phyloP scores from a whole-genome alignment of 2,329 filamentous ascomycete genomes.

The Aspergillus pseudoglaucus region DNA sequence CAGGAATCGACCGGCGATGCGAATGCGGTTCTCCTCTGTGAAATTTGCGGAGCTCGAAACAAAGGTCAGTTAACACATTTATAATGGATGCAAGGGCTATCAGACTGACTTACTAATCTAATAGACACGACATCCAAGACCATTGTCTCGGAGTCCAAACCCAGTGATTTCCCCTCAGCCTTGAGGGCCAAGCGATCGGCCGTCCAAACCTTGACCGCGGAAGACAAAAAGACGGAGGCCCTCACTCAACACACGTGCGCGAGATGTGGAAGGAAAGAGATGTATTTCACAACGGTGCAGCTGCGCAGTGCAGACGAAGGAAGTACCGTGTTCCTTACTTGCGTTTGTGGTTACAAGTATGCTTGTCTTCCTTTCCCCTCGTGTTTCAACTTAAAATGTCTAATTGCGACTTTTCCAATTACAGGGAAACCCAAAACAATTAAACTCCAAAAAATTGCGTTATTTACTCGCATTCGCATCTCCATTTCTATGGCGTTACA shows the following conservation, averaged over 20 bases:
- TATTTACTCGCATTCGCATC: constrained; percentile 13
- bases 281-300: constrained; percentile 79
- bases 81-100: background rate
- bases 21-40: constrained; percentile 72
- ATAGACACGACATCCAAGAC: constrained; percentile 68
- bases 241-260: constrained; percentile 64
- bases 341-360: constrained; percentile 79
- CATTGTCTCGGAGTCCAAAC: constrained; percentile 76
- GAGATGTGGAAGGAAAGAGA: constrained; percentile 73
- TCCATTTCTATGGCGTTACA: constrained; percentile 20
- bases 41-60: constrained; percentile 78
- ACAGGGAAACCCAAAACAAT: constrained; percentile 32
- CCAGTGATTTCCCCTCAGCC: constrained; percentile 83
- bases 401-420: background rate
- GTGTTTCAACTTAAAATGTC: constrained; percentile 12
- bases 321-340: constrained; percentile 83
- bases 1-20: constrained; percentile 71
- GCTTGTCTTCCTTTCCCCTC: constrained; percentile 20
- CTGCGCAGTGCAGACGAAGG: constrained; percentile 91
- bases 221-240: constrained; percentile 69
- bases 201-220: constrained; percentile 71
- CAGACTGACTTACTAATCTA: constrained; percentile 9
- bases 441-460: constrained; percentile 14
- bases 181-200: constrained; percentile 80
- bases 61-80: constrained; percentile 52